These are phyloP conservation scores for Lizonia empirigonia DNA, from an alignment of 2,329 filamentous ascomycete genomes.

Conservation along the genomic window DNA sequence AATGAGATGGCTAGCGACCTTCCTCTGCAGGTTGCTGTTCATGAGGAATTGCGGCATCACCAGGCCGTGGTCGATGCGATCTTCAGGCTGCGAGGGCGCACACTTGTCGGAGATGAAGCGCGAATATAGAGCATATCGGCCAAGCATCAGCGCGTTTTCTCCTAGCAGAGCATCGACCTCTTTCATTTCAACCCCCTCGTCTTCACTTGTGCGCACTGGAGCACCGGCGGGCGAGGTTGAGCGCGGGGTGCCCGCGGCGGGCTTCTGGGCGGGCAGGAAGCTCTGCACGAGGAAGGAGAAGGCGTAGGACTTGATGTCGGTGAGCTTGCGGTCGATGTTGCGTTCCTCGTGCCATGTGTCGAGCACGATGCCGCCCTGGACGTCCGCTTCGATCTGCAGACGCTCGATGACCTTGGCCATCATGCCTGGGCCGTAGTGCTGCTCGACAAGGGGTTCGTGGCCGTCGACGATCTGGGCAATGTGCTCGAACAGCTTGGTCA, in stretches of 20 bases:
- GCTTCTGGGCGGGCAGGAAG: conserved; percentile 76
- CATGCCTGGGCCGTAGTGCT: conserved; percentile 89
- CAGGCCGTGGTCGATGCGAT: conserved; percentile 61
- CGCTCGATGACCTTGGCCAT: conserved; percentile 95
- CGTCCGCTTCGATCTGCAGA: conserved; percentile 90
- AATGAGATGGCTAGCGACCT: conserved; percentile 74
- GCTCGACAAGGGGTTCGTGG: conserved; percentile 87
- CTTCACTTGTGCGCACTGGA: conserved; percentile 71
- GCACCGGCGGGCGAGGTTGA: conserved; percentile 73
- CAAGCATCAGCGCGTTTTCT: conserved; percentile 90
- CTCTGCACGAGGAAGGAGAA: conserved; percentile 97
- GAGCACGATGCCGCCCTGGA: conserved; percentile 92
- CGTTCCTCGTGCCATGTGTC: conserved; percentile 96
- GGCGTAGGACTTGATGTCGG: conserved; percentile 95
- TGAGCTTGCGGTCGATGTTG: conserved; percentile 81
- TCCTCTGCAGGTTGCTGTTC: conserved; percentile 79
- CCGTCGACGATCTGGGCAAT: conserved; percentile 96
- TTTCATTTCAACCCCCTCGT: conserved; percentile 95
- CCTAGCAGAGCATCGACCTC: conserved; percentile 86
- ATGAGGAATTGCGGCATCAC: conserved; percentile 74
- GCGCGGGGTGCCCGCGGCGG: conserved; percentile 65
- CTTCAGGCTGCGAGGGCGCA: conserved; percentile 58
- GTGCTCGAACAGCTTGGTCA: conserved; percentile 94
- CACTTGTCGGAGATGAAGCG: conserved; percentile 89
- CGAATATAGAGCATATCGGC: conserved; percentile 89